Percentiles rank a stretch among this genome's conserved stretches.
Evolutionary conservation across 2,329 filamentous ascomycete genomes (phyloP).

Genomic region (Escovopsis weberi): DNA sequence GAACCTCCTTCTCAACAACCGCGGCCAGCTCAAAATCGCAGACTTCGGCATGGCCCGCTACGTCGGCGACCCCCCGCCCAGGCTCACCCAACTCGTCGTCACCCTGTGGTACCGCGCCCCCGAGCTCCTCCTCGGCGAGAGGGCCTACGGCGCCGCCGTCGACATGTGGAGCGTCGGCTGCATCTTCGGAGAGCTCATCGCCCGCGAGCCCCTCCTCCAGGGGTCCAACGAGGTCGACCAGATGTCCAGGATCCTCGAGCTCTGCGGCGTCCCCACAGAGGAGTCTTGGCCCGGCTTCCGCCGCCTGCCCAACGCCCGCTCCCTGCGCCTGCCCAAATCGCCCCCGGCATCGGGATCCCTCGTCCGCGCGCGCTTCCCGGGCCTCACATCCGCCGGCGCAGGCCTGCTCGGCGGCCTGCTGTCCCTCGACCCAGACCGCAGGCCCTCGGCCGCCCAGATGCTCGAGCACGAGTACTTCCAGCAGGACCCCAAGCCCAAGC

Average conservation of each 20-base stretch:
- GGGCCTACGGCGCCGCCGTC: slow-evolving; percentile 58
- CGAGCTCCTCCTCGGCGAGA: slow-evolving; percentile 72
- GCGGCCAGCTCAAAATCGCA: slow-evolving; percentile 85
- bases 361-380: slow-evolving; percentile 65
- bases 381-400: slow-evolving; percentile 62
- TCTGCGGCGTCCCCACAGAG: slow-evolving; percentile 76
- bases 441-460: slow-evolving; percentile 60
- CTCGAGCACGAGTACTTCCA: slow-evolving; percentile 71
- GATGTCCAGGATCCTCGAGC: slow-evolving; percentile 71
- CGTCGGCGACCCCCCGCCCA: slow-evolving; percentile 55
- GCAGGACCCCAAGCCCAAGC: slow-evolving; percentile 82
- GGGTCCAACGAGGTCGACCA: slow-evolving; percentile 90
- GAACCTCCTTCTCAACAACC: slow-evolving; percentile 89
- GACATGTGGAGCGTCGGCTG: slow-evolving; percentile 97
- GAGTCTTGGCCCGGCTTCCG: slow-evolving; percentile 77
- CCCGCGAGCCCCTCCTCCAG: slow-evolving; percentile 68
- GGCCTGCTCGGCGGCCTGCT: slow-evolving; percentile 56
- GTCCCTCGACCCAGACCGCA: slow-evolving; percentile 54
- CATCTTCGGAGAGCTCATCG: slow-evolving; percentile 84
- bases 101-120: slow-evolving; percentile 95
- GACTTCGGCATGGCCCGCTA: slow-evolving; percentile 98
- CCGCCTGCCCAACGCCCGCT: slow-evolving; percentile 72
- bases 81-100: slow-evolving; percentile 83
- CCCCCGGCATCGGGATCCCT: slow-evolving; percentile 25
- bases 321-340: slow-evolving; percentile 51